Base-by-base conservation (phyloP, 2,329 filamentous ascomycete genomes). In the Xylaria sp. region DNA sequence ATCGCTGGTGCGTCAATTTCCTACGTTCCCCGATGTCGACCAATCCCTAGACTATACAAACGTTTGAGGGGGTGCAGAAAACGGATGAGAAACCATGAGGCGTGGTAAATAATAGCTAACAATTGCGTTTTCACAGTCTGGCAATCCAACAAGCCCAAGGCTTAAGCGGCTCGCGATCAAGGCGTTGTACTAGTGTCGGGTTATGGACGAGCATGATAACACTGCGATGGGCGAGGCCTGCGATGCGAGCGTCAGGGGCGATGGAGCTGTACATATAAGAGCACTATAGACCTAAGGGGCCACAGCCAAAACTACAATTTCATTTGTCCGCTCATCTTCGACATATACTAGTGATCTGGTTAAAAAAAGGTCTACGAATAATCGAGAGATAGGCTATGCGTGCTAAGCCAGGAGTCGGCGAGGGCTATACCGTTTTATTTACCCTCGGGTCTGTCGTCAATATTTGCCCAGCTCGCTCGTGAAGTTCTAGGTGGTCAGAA, bases 1-100 rank as follows among this genome's bases (percentile, higher is more conserved):
- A 88, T 92, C 79, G 84, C 87, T 74, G 80, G 88, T 90, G 81
- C 79, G 88, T 87, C 67, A 75, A 78, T 76, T 75, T 73, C 59
- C 12, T 23, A 28, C 48, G 9, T 12, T 46, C 12, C 52, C 57
- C 25, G 12, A 25, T 1, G 20, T 12, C 25, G 5, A 51, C 3
- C 31, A 25, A 50, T 20, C 3, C 61, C 12, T 25, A 54, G n/a
- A 18, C 46, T 51, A 13, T 18, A 39, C 18, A 7, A 9, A 28
- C 8, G 34, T 18, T 31, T 31, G 4, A n/a, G 13, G 18, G 28
- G 15, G n/a, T 15, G 8, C 8, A 13, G 50, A 10, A 50, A 34
- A 1, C n/a, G 28, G 13, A 37, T 2, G 10, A 62, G 10, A 6
- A 28, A 12, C 15, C 9, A 9, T 46, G 12, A 8, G 25, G 5